Evolutionary conservation across 2,329 filamentous ascomycete genomes (phyloP).

Genomic region (Pseudovirgaria hyperparasitica): DNA sequence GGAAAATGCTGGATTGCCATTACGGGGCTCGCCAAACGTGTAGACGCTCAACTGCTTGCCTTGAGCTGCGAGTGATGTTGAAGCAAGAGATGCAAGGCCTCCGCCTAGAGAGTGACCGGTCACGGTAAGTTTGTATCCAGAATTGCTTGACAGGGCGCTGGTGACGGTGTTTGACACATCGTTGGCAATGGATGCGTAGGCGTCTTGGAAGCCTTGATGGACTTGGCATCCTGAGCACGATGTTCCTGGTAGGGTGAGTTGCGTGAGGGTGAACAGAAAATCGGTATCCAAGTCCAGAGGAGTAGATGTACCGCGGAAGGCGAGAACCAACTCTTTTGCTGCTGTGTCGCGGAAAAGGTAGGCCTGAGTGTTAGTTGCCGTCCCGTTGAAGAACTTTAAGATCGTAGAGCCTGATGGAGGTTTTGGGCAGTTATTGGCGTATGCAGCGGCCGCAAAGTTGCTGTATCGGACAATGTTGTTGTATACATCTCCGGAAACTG

Average conservation of each 20-base stretch:
- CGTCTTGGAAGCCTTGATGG: conserved; percentile 3
- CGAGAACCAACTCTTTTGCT: neutral
- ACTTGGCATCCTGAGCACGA: too few relatives aligned
- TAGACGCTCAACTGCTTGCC: conserved; percentile 2
- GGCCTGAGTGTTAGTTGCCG: neutral
- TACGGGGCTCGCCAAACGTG: conserved; percentile 4
- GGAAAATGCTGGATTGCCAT: conserved; percentile 3
- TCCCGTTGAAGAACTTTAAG: neutral
- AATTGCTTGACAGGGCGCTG: conserved; percentile 1
- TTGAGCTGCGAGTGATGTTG: conserved; percentile 1
- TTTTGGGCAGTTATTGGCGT: neutral
- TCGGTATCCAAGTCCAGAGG: neutral
- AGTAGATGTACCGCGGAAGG: neutral
- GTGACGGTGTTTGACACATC: conserved; percentile 1
- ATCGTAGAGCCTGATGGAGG: neutral
- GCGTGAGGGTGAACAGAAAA: too few relatives aligned
- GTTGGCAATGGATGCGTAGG: conserved; percentile 3
- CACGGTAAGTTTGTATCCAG: conserved; percentile 1
- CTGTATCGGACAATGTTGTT: conserved; percentile 1
- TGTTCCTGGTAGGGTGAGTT: too few relatives aligned
- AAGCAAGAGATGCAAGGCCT: conserved; percentile 2
- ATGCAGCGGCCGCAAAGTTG: conserved; percentile 1
- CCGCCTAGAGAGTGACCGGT: conserved; percentile 4
- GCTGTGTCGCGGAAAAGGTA: neutral
- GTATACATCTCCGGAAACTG: neutral